Evolutionary conservation across 495 filamentous ascomycete genomes (phyloP), one percentile per base, ranked within the genome.

Genomic region (Aspergillus campestris): DNA sequence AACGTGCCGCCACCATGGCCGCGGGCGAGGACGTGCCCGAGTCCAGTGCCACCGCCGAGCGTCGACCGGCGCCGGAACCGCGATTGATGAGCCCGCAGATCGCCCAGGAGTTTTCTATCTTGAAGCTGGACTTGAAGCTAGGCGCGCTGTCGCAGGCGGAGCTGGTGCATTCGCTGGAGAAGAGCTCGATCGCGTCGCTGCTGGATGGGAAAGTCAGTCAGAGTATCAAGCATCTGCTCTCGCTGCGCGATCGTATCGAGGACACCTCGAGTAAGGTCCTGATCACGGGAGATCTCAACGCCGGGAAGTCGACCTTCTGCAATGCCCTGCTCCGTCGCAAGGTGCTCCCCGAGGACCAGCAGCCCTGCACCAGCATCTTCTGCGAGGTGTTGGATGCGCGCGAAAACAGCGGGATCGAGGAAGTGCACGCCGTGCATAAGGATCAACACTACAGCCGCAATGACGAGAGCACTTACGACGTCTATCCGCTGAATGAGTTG

Each of bases 311-410:
- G 8, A 97, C 92, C 5, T 97, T 98, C 53, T 98, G 92, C 70
- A 98, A 98, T 66, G 94, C 92, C 8, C 68, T 98, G 15, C 68
- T 98, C 32, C 83, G 92, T 35, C 82, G 89, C 46, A 96, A 96
- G 65, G 76, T 98, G 11, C 70, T 98, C 11, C 92, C 92, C 5
- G 92, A 95, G 67, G 94, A 97, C 52, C 89, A 98, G 60, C 92
- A 95, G 56, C 92, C 92, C n/a, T 97, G 94, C 67, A 98, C 92
- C 5, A 92, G 86, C 62, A 94, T 97, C 44, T 98, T 98, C 68
- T 97, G 94, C 59, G 92, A 98, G 61, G 92, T 98, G 3, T 71
- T 98, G 34, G 89, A 97, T 66, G 83, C 86, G 13, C 75, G 87
- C 45, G 89, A 95, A 56, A 98, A 98, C 53, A 79, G 77, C 36